Conservation (phyloP, 2,329 filamentous ascomycete genomes). For the Verticillium dahliae region DNA sequence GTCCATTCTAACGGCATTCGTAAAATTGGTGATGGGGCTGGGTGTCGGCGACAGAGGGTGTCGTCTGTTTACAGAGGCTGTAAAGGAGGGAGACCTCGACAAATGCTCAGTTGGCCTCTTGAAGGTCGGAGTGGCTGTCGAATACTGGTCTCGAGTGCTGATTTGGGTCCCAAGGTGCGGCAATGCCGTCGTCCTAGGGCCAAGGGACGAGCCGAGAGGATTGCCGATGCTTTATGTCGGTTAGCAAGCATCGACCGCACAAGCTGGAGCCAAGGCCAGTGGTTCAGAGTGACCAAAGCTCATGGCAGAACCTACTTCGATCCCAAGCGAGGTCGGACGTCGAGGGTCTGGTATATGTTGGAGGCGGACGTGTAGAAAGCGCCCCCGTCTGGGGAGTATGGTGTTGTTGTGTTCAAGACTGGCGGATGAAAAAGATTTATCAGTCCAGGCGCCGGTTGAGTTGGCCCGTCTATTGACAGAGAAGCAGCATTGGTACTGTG, state of each 20-base stretch:
- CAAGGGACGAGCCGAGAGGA: constrained; percentile 31
- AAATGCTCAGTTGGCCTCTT: constrained; percentile 42
- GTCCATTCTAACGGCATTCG: constrained; percentile 44
- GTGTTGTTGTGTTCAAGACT: constrained; percentile 35
- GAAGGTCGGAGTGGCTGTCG: constrained; percentile 42
- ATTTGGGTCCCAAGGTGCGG: constrained; percentile 43
- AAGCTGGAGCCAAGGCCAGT: not conserved
- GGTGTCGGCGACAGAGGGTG: constrained; percentile 48
- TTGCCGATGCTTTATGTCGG: not conserved
- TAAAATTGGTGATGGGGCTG: constrained; percentile 33
- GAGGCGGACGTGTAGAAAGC: constrained; percentile 41
- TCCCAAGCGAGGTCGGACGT: constrained; percentile 47
- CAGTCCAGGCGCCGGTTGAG: constrained; percentile 39
- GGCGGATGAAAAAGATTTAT: constrained; percentile 46
- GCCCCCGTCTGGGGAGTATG: constrained; percentile 43
- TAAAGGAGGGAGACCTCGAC: constrained; percentile 45
- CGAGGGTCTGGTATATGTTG: constrained; percentile 40
- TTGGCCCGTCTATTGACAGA: constrained; percentile 45
- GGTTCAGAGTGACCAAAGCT: not conserved
- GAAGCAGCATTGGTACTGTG: constrained; percentile 46
- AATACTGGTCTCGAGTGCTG: constrained; percentile 48
- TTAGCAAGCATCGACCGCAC: not conserved
- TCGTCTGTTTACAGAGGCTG: constrained; percentile 34
- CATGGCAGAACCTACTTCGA: constrained; percentile 42
- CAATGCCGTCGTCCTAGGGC: constrained; percentile 44